Conservation (phyloP, 768 basidiomycete genomes). For the Amanita fuliginea region DNA sequence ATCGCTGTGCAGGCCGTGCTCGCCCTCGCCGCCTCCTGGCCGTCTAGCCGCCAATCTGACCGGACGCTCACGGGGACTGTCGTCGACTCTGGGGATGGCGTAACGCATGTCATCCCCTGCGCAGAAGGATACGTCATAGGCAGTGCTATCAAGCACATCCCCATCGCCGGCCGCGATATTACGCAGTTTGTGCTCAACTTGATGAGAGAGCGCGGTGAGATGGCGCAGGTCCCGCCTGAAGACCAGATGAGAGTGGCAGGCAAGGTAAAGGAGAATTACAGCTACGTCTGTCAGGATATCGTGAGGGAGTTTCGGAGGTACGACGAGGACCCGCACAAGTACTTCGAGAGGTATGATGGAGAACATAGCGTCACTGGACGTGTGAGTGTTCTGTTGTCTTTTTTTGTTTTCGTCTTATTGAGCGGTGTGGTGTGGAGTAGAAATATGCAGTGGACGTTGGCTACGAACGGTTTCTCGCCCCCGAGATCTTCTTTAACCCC, state of each 20-base stretch:
- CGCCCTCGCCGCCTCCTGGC: conserved; percentile 96
- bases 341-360: conserved; percentile 88
- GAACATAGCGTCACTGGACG: conserved; percentile 89
- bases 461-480: conserved; percentile 97
- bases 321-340: conserved; percentile 90
- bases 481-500: conserved; percentile 99
- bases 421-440: conserved; percentile 24
- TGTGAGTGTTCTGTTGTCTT: conserved; percentile 30
- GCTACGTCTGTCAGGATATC: conserved; percentile 98
- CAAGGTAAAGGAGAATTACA: conserved; percentile 96
- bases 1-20: conserved; percentile 99
- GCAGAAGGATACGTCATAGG: conserved; percentile 99
- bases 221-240: conserved; percentile 82
- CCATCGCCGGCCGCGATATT: conserved; percentile 97
- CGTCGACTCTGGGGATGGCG: conserved; percentile 98
- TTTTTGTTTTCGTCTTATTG: not conserved
- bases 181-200: conserved; percentile 93
- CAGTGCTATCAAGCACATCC: conserved; percentile 97
- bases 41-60: conserved; percentile 80
- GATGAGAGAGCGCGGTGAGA: conserved; percentile 92
- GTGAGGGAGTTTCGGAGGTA: conserved; percentile 99
- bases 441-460: conserved; percentile 94
- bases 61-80: conserved; percentile 94
- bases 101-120: conserved; percentile 93
- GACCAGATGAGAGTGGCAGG: conserved; percentile 88